A percentile compares a stretch with the other conserved stretches of the same genome.
Evolutionary conservation across 2,329 filamentous ascomycete genomes (phyloP).

Genomic region (Fusarium proliferatum): DNA sequence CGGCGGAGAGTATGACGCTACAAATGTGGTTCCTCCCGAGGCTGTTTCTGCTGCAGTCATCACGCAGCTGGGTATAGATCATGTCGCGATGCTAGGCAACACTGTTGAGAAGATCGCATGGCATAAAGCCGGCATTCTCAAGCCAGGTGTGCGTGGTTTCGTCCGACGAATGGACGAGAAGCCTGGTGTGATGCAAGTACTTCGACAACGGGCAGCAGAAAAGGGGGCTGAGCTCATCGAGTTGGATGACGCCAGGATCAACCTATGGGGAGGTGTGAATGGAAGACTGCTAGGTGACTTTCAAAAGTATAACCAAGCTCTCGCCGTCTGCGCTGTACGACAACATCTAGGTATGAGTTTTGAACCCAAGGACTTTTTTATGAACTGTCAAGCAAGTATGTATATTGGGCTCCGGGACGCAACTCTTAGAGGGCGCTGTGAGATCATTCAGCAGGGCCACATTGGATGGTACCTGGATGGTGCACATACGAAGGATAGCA

Average conservation of each 20-base stretch:
- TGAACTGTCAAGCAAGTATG: neutral
- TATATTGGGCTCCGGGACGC: constrained; percentile 71
- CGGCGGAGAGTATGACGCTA: constrained; percentile 92
- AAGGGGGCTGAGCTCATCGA: constrained; percentile 61
- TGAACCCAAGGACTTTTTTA: constrained; percentile 19
- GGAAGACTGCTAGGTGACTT: constrained; percentile 61
- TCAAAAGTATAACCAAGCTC: constrained; percentile 68
- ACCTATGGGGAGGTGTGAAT: constrained; percentile 55
- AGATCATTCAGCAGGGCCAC: constrained; percentile 65
- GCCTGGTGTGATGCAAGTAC: constrained; percentile 60
- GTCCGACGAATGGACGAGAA: constrained; percentile 46
- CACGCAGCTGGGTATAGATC: constrained; percentile 86
- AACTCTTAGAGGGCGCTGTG: constrained; percentile 80
- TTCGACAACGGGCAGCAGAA: constrained; percentile 69
- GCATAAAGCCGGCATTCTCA: constrained; percentile 93
- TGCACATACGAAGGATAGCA: constrained; percentile 87
- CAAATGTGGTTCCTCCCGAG: constrained; percentile 77
- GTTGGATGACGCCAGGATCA: constrained; percentile 52
- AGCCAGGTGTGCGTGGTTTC: constrained; percentile 62
- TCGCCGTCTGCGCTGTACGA: constrained; percentile 66
- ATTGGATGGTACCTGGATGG: constrained; percentile 87
- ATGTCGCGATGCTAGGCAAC: constrained; percentile 81
- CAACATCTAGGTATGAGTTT: constrained; percentile 61
- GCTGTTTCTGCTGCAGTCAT: constrained; percentile 78
- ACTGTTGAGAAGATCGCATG: constrained; percentile 86